Base-by-base conservation (phyloP, 208 protist species). In the Acanthamoeba triangularis region DNA sequence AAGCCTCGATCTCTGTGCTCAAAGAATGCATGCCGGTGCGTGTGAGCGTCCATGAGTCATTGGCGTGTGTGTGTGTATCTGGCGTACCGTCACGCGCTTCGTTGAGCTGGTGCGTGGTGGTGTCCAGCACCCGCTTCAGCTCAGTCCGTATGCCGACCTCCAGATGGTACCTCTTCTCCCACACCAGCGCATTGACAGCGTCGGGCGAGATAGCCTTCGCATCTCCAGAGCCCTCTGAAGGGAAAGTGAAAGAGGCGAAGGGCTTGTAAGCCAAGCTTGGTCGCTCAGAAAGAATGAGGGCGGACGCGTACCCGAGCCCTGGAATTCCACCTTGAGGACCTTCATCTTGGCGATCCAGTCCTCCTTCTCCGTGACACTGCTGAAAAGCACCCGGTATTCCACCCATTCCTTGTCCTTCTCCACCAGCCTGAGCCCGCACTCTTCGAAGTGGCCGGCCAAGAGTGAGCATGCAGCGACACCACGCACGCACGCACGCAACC, bases 311-410 rank as follows among this genome's bases (percentile, higher is more conserved):
- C 47, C 78, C 23, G 47, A 8, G 37, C 11, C 20, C 78, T 52
- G 16, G 44, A 52, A 59, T 30, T 59, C 44, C 23, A 52, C 47
- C n/a, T 87, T 87, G 49, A 37, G 37, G 8, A 28, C 78, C n/a
- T 87, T 87, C 78, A 87, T 52, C 44, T 87, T 87, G 44, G 37
- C 78, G 14, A 87, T 14, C 78, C 78, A 87, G n/a, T 87, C 78
- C 6, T 87, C 78, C 78, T 59, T 52, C 44, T 87, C 78, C 13
- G 28, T 6, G 1, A 59, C 78, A 25, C 23, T 35, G n/a, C 78
- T 35, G 13, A 87, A 87, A 10, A 87, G 25, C 7, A 87, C 8
- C 28, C 44, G 37, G 18, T 52, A 52, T 28, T 87, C 78, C 0
- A 35, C 10, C 49, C 78, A 28, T 2, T 87, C 78, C 25, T 33